Conservation (phyloP, 2,329 filamentous ascomycete genomes). For the Aphanoascus verrucosus region DNA sequence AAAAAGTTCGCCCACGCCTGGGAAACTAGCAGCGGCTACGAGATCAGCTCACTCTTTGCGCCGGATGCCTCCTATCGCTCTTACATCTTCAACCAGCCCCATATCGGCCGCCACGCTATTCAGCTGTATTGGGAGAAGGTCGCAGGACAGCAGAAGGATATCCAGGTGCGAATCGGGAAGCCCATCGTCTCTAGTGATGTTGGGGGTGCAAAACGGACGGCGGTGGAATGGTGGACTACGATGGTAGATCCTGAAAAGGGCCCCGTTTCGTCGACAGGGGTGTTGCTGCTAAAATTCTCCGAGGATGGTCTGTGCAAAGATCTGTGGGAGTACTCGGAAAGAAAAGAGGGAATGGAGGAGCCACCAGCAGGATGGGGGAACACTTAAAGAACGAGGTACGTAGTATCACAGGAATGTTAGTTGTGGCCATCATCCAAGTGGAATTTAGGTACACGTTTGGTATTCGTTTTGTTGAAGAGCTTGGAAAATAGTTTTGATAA, state of each 20-base stretch:
- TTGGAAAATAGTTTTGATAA: too few relatives aligned
- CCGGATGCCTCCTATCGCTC: constrained; percentile 1
- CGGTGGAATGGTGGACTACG: constrained; percentile 6
- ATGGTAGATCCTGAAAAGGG: constrained; percentile 6
- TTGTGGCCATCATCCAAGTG: too few relatives aligned
- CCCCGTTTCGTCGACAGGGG: not conserved
- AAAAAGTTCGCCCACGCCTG: constrained; percentile 1
- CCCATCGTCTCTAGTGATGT: not conserved
- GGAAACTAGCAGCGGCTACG: not conserved
- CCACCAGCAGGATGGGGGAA: not conserved
- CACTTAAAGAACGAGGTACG: not conserved
- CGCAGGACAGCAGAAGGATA: not conserved
- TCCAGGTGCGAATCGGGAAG: not conserved
- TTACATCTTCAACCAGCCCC: constrained; percentile 4
- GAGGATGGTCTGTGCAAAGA: constrained; percentile 1
- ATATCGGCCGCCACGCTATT: constrained; percentile 3
- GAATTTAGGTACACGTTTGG: too few relatives aligned
- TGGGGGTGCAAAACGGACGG: not conserved
- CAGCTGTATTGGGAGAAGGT: constrained; percentile 5
- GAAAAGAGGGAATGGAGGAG: constrained; percentile 1
- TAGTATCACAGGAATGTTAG: too few relatives aligned
- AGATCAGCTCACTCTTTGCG: not conserved
- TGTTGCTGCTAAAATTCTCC: constrained; percentile 5
- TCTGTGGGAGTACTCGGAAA: constrained; percentile 3
- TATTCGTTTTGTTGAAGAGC: too few relatives aligned